Conservation (phyloP, 495 filamentous ascomycete species). For the Oleoguttula mirabilis region DNA sequence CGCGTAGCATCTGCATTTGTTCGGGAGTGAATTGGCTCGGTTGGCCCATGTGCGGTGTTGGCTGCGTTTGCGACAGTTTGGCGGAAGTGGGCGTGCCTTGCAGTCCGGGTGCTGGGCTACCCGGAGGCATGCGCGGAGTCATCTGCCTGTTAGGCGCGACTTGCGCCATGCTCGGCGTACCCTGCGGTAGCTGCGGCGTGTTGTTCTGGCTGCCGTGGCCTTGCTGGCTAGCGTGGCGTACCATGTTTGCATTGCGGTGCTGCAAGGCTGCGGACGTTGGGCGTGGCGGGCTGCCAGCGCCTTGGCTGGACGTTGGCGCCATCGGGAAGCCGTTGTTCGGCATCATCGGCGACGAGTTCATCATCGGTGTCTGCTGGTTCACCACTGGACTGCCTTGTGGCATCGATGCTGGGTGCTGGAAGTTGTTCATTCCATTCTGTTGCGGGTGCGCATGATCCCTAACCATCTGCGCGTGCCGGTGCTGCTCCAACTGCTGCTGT, state of each 20-base stretch:
- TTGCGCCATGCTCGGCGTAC: constrained; percentile 70
- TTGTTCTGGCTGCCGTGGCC: constrained; percentile 31
- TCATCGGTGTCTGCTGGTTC: constrained; percentile 67
- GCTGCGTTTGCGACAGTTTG: constrained; percentile 18
- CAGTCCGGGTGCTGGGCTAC: constrained; percentile 41
- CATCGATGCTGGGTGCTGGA: constrained; percentile 26
- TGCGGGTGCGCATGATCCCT: constrained; percentile 25
- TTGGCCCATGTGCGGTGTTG: constrained; percentile 20
- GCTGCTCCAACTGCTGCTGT: not conserved
- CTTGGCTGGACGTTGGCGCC: constrained; percentile 62
- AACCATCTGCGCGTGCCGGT: not conserved
- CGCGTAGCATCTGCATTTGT: constrained; percentile 19
- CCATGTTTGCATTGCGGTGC: constrained; percentile 56
- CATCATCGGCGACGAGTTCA: constrained; percentile 64
- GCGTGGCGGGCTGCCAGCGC: constrained; percentile 60
- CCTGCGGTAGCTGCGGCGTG: constrained; percentile 51
- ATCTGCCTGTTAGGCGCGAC: constrained; percentile 66
- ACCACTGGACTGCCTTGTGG: constrained; percentile 68
- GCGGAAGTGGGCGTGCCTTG: constrained; percentile 49
- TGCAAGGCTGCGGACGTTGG: constrained; percentile 67
- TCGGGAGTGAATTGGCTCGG: constrained; percentile 21
- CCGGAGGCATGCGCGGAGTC: constrained; percentile 28
- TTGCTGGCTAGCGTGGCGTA: constrained; percentile 62
- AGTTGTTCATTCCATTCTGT: constrained; percentile 24
- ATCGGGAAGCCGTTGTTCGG: constrained; percentile 57